Conservation (phyloP, 225 moss, liverwort and hornwort genomes). For the Pleurozium schreberi region DNA sequence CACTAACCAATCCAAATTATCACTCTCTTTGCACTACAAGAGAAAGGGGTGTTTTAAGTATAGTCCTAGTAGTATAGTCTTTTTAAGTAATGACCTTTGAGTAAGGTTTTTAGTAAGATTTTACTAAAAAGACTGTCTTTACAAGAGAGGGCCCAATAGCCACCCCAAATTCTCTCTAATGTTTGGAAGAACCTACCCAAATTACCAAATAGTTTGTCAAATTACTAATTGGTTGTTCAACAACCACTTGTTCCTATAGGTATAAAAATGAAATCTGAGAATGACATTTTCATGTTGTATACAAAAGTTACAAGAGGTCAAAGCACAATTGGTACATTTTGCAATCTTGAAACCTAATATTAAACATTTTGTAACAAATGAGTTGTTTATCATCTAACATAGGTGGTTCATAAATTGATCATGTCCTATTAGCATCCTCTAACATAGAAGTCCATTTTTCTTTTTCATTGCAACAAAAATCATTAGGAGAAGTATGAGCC, state of each 20-base stretch:
- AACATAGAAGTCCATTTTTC: neutral
- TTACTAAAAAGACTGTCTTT: too few relatives aligned
- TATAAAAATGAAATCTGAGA: too few relatives aligned
- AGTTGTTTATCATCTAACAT: neutral
- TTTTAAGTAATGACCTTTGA: too few relatives aligned
- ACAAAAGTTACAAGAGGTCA: neutral
- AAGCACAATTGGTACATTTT: neutral
- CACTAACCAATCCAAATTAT: too few relatives aligned
- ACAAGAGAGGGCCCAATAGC: neutral
- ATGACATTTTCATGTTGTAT: too few relatives aligned
- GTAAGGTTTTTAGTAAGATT: too few relatives aligned
- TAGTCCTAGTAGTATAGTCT: too few relatives aligned
- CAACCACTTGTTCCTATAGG: neutral
- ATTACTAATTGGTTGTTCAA: too few relatives aligned
- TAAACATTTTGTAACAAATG: neutral
- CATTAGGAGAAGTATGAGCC: too few relatives aligned
- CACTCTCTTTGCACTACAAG: too few relatives aligned
- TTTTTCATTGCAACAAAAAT: neutral
- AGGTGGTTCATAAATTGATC: rapidly evolving
- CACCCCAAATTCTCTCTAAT: neutral
- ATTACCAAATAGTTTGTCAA: too few relatives aligned
- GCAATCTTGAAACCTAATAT: neutral
- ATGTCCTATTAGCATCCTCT: rapidly evolving
- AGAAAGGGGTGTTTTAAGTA: too few relatives aligned
- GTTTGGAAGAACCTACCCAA: neutral